Evolutionary conservation across 768 basidiomycete genomes (phyloP).

Genomic region (Auricularia sp.): DNA sequence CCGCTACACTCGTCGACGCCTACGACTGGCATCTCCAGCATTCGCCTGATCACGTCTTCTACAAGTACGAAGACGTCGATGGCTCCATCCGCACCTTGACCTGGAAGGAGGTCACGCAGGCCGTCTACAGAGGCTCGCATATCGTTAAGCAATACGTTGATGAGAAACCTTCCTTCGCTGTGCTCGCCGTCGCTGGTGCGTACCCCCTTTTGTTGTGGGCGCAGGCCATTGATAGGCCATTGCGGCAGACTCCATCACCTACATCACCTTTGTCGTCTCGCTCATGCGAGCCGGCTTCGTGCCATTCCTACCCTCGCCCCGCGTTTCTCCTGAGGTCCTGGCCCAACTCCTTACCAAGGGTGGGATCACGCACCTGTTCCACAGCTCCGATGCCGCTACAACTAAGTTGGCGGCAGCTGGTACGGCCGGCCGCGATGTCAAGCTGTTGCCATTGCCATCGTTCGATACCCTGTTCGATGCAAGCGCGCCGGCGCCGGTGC

Average conservation of each 20-base stretch:
- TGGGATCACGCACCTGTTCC: constrained; percentile 20
- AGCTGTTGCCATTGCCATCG: constrained; percentile 9
- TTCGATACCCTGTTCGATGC: constrained; percentile 15
- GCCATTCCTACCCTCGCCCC: constrained; percentile 27
- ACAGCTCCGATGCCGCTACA: background rate
- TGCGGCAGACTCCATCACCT: constrained; percentile 19
- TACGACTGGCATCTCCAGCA: constrained; percentile 21
- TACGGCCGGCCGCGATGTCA: background rate
- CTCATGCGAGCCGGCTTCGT: constrained; percentile 12
- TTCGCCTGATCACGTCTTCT: constrained; percentile 23
- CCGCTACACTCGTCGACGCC: constrained; percentile 23
- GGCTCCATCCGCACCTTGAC: background rate
- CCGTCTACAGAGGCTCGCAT: background rate
- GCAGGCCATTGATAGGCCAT: background rate
- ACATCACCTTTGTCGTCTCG: constrained; percentile 7
- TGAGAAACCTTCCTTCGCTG: constrained; percentile 3
- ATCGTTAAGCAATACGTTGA: background rate
- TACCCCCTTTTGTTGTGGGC: background rate
- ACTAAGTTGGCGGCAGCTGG: background rate
- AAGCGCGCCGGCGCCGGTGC: constrained; percentile 2
- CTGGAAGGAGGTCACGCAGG: background rate
- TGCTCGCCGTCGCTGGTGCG: constrained; percentile 4
- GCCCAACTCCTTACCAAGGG: constrained; percentile 34
- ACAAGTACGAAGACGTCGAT: background rate
- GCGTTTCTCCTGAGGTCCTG: constrained; percentile 37